phyloP scores from a whole-genome alignment of 768 basidiomycete species.

The Kwoniella botswanensis region DNA sequence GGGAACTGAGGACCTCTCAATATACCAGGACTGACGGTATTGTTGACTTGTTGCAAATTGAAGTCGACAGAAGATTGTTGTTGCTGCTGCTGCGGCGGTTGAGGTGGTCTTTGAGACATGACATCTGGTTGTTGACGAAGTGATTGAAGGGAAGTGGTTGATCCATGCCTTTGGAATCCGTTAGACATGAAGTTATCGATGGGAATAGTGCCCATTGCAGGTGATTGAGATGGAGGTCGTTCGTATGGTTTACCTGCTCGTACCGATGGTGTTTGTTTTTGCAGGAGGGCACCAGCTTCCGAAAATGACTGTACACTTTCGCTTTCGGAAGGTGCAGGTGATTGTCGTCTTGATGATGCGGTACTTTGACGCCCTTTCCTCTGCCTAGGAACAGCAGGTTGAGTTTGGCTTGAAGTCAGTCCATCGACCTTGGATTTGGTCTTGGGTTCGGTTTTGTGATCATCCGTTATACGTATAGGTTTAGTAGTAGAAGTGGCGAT shows the following conservation, averaged over 20 bases:
- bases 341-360: conserved; percentile 42
- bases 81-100: conserved; percentile 4
- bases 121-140: conserved; percentile 16
- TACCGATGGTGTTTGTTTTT: conserved; percentile 42
- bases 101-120: conserved; percentile 3
- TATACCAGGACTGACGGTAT: conserved; percentile 45
- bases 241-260: conserved; percentile 50
- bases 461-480: conserved; percentile 98
- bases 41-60: conserved; percentile 10
- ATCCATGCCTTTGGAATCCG: conserved; percentile 33
- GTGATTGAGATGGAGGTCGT: conserved; percentile 42
- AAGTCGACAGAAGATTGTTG: conserved; percentile 7
- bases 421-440: conserved; percentile 31
- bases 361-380: conserved; percentile 43
- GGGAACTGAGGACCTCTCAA: conserved; percentile 43
- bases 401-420: conserved; percentile 21
- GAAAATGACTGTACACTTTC: conserved; percentile 51
- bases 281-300: conserved; percentile 44
- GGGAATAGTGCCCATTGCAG: conserved; percentile 28
- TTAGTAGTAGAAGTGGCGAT: conserved; percentile 81
- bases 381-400: conserved; percentile 31
- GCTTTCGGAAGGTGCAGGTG: conserved; percentile 46
- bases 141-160: conserved; percentile 34
- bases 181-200: conserved; percentile 21
- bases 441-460: conserved; percentile 77